Evolutionary conservation across 352 stramenopile species (phyloP).

Genomic region (Aphanomyces astaci): DNA sequence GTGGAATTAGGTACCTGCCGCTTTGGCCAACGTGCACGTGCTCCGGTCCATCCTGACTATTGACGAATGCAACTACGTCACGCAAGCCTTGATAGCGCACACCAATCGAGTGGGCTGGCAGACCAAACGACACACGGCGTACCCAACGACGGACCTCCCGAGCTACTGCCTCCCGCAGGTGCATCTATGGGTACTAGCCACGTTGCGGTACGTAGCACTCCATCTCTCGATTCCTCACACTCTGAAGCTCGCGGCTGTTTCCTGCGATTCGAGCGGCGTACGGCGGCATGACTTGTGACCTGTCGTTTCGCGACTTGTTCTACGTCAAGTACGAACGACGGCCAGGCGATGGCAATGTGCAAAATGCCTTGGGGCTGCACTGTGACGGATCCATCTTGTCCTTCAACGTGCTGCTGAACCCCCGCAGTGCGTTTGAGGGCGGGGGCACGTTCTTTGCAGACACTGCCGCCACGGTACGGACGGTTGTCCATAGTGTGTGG

Average conservation of each 20-base stretch:
- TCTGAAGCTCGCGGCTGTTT: constrained; percentile 37
- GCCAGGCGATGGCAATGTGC: constrained; percentile 29
- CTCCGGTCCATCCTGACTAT: constrained; percentile 45
- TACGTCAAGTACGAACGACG: constrained; percentile 82
- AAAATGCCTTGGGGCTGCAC: constrained; percentile 79
- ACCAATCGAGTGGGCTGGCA: constrained; percentile 51
- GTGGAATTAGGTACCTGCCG: constrained; percentile 34
- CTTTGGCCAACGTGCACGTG: constrained; percentile 36
- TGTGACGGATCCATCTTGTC: constrained; percentile 91
- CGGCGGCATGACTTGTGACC: constrained; percentile 32
- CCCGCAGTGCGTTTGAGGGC: constrained; percentile 71
- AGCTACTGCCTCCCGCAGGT: constrained; percentile 57
- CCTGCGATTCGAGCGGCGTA: constrained; percentile 43
- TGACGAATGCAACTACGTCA: constrained; percentile 41
- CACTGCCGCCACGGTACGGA: constrained; percentile 39
- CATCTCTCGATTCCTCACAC: neutral
- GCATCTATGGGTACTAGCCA: constrained; percentile 55
- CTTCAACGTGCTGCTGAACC: constrained; percentile 90
- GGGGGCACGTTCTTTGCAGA: constrained; percentile 91
- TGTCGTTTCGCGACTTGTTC: constrained; percentile 82
- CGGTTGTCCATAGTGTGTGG: neutral
- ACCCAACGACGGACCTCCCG: constrained; percentile 79
- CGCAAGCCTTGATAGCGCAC: constrained; percentile 34
- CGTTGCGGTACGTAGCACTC: constrained; percentile 25
- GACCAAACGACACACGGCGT: constrained; percentile 66